A percentile compares a stretch with the other conserved stretches of the same genome.
Conservation (phyloP, 805 yeast species). For the Komagataella pastoris region DNA sequence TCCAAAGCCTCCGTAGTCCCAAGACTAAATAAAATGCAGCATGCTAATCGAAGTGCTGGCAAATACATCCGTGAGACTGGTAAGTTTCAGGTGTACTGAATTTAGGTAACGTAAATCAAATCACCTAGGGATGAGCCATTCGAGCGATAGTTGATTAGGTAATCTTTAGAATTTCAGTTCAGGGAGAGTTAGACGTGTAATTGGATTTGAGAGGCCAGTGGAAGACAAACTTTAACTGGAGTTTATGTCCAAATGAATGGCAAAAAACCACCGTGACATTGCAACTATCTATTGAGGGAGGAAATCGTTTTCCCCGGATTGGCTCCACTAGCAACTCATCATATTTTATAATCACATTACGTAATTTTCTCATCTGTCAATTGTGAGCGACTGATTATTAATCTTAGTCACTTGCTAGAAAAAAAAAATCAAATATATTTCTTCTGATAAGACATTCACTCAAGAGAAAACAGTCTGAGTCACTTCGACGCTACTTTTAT, state of each 20-base stretch:
- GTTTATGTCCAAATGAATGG: no score
- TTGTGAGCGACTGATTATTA: not conserved
- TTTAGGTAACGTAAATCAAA: not conserved
- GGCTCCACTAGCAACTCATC: not conserved
- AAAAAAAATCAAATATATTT: not conserved
- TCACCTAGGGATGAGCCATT: not conserved
- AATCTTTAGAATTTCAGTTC: not conserved
- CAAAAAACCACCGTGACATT: no score
- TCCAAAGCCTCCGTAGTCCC: not conserved
- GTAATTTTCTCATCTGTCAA: not conserved
- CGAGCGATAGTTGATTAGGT: not conserved
- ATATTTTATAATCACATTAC: not conserved
- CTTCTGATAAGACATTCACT: not conserved
- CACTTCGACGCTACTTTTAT: no score
- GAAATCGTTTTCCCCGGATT: not conserved
- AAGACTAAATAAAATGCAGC: not conserved
- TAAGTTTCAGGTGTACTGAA: not conserved
- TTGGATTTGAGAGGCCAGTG: no score
- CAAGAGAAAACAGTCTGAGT: not conserved
- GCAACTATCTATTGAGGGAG: not conserved
- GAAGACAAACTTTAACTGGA: no score
- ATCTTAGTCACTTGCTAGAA: not conserved
- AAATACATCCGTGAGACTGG: not conserved
- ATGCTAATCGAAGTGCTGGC: not conserved
- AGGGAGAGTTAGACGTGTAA: no score